Evolutionary conservation across 352 stramenopile genomes (phyloP).

Genomic region (Discostella stelligera): DNA sequence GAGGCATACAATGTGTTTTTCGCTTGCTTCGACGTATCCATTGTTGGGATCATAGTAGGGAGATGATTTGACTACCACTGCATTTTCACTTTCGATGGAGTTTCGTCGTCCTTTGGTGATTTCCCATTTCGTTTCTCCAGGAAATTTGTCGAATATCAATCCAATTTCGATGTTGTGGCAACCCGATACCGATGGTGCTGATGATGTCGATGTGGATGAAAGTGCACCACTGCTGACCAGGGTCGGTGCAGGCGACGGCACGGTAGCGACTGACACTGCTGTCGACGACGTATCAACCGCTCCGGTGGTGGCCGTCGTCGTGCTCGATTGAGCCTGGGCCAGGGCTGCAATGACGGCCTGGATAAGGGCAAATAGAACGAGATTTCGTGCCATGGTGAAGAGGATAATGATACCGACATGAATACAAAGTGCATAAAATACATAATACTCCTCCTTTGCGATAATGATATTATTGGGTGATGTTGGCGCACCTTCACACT

Average conservation of each 20-base stretch:
- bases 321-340: not conserved
- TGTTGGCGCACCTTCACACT: no score
- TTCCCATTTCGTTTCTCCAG: constrained; percentile 30
- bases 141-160: constrained; percentile 39
- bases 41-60: constrained; percentile 39
- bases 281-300: not conserved
- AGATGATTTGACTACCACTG: constrained; percentile 18
- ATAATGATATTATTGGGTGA: no score
- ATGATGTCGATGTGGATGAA: not conserved
- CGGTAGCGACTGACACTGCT: not conserved
- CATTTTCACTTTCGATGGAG: constrained; percentile 23
- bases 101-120: constrained; percentile 24
- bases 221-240: not conserved
- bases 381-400: not conserved
- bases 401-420: not conserved
- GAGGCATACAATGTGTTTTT: constrained; percentile 38
- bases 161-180: constrained; percentile 48
- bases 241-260: not conserved
- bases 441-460: no score
- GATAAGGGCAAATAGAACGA: constrained; percentile 7
- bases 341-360: not conserved
- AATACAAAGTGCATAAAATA: no score
- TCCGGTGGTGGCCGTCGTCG: not conserved
- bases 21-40: constrained; percentile 27
- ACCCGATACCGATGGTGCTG: not conserved